phyloP scores from a whole-genome alignment of 345 rosid genomes.

The Alliaria petiolata region DNA sequence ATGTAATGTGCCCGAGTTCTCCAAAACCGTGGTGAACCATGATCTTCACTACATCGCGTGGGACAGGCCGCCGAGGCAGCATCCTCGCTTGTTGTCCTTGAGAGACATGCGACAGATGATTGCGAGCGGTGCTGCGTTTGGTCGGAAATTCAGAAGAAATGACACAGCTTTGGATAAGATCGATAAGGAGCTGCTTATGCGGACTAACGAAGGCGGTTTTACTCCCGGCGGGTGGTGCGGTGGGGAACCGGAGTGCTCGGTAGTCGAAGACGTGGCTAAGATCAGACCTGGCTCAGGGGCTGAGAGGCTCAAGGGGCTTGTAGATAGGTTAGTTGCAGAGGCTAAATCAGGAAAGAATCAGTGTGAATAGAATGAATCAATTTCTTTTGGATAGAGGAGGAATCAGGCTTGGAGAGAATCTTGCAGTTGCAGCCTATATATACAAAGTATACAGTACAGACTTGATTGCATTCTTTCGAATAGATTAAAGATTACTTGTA shows the following conservation, averaged over 20 bases:
- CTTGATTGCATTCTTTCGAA: background rate
- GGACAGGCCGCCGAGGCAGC: conserved; percentile 94
- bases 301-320: conserved; percentile 53
- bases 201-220: conserved; percentile 49
- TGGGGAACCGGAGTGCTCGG: conserved; percentile 61
- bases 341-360: conserved; percentile 49
- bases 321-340: conserved; percentile 43
- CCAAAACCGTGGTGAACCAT: conserved; percentile 70
- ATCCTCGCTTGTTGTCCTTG: conserved; percentile 71
- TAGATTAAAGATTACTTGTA: conserved; percentile 10
- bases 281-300: conserved; percentile 79
- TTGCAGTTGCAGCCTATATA: background rate
- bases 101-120: conserved; percentile 56
- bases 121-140: conserved; percentile 80
- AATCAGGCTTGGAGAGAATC: background rate
- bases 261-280: conserved; percentile 54
- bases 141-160: conserved; percentile 65
- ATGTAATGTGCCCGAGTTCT: conserved; percentile 85
- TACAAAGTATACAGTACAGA: background rate
- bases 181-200: conserved; percentile 65
- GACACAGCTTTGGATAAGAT: conserved; percentile 55
- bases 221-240: conserved; percentile 97
- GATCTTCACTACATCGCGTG: conserved; percentile 95
- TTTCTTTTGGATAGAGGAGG: background rate
- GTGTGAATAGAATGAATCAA: conserved; percentile 66